Evolutionary conservation across 805 yeast genomes (phyloP).

Genomic region (Candida schatavii): DNA sequence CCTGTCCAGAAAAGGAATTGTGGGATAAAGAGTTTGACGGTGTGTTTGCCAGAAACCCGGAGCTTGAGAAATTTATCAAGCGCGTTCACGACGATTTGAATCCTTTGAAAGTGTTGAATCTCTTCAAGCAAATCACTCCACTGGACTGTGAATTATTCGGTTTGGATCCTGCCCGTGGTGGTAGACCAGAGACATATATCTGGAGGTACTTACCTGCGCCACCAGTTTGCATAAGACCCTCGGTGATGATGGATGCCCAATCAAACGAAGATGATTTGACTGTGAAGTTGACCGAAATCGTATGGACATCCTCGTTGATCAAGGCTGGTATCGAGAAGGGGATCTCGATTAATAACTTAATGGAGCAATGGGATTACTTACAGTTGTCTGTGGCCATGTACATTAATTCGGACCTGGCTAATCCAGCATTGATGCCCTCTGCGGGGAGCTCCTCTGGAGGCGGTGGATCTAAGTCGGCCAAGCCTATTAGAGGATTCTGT

Average conservation of each 20-base stretch:
- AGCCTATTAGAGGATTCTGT: slow-evolving; percentile 91
- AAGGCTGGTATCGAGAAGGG: slow-evolving; percentile 95
- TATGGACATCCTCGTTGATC: slow-evolving; percentile 93
- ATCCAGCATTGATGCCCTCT: slow-evolving; percentile 75
- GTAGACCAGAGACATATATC: slow-evolving; percentile 92
- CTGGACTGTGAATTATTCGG: slow-evolving; percentile 92
- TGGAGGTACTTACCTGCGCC: slow-evolving; percentile 99
- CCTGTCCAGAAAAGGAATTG: slow-evolving; percentile 74
- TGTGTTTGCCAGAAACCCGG: slow-evolving; percentile 76
- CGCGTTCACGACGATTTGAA: slow-evolving; percentile 91
- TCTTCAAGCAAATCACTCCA: slow-evolving; percentile 83
- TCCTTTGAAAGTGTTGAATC: slow-evolving; percentile 81
- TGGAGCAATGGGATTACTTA: slow-evolving; percentile 99
- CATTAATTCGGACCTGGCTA: slow-evolving; percentile 91
- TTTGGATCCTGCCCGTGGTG: slow-evolving; percentile 79
- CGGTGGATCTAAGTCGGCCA: slow-evolving; percentile 51
- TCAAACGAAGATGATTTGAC: slow-evolving; percentile 97
- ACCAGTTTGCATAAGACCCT: slow-evolving; percentile 97
- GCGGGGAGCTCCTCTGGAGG: slow-evolving; percentile 59
- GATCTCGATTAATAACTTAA: slow-evolving; percentile 83
- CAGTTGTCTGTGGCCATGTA: slow-evolving; percentile 97
- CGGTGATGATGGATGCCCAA: slow-evolving; percentile 88
- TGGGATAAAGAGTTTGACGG: slow-evolving; percentile 88
- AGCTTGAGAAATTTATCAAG: slow-evolving; percentile 79
- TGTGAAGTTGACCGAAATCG: slow-evolving; percentile 92